Conservation (phyloP, 805 yeast species). For the Scheffersomyces amazonensis region DNA sequence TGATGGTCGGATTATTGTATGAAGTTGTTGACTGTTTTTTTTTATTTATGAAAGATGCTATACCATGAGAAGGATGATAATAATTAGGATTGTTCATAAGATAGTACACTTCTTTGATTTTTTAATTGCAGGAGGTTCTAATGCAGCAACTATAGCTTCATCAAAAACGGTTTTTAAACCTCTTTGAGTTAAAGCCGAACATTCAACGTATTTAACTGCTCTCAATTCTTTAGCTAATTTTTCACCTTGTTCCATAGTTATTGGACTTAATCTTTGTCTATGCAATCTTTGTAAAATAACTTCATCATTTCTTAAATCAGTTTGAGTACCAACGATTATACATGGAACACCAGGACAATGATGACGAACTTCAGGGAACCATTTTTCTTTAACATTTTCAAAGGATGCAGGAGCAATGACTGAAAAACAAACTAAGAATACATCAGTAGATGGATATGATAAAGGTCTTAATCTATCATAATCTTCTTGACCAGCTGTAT, state of each 20-base stretch:
- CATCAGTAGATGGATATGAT: conserved; percentile 96
- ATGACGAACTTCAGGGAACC: conserved; percentile 97
- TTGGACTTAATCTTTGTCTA: conserved; percentile 86
- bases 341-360: conserved; percentile 99
- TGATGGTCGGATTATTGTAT: too few species aligned
- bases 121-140: conserved; percentile 91
- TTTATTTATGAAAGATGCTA: too few species aligned
- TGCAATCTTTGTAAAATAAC: conserved; percentile 84
- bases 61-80: too few species aligned
- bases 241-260: conserved; percentile 84
- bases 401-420: conserved; percentile 96
- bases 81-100: conserved; percentile 41
- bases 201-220: conserved; percentile 95
- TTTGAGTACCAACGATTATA: conserved; percentile 94
- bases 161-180: conserved; percentile 98
- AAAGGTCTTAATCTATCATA: conserved; percentile 96
- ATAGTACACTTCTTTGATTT: conserved; percentile 82
- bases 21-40: too few species aligned
- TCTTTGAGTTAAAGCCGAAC: conserved; percentile 95
- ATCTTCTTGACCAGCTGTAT: conserved; percentile 99
- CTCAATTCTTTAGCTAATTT: conserved; percentile 89
- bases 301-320: conserved; percentile 91
- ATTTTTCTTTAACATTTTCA: conserved; percentile 95
- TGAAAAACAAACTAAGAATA: conserved; percentile 91
- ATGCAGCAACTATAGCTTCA: conserved; percentile 96